A percentile compares a stretch with the other conserved stretches of the same genome.
Evolutionary conservation across 352 stramenopile species (phyloP).

Genomic region (Phytopythium sindhum): DNA sequence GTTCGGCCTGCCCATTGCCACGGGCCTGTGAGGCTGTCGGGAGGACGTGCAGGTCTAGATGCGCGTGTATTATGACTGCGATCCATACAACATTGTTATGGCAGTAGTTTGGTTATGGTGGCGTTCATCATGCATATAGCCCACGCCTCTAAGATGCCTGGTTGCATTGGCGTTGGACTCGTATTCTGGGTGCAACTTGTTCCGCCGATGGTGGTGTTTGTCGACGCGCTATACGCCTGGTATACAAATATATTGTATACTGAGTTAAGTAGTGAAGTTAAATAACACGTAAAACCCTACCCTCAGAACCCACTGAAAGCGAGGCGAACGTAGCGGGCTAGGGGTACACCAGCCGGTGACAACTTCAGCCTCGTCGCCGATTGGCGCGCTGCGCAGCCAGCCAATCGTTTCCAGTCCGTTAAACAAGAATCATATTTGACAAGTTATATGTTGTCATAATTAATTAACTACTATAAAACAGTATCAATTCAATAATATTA

Average conservation of each 20-base stretch:
- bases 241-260: not conserved
- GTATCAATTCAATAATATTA: not conserved
- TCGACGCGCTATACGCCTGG: not conserved
- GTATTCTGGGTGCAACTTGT: too few relatives aligned
- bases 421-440: not conserved
- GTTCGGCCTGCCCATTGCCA: conserved; percentile 64
- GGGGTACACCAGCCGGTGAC: too few relatives aligned
- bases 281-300: not conserved
- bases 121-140: too few relatives aligned
- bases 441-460: not conserved
- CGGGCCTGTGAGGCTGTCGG: not conserved
- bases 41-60: not conserved
- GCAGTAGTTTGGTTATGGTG: too few relatives aligned
- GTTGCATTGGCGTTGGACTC: too few relatives aligned
- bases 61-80: too few relatives aligned
- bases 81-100: too few relatives aligned
- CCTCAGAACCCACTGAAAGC: not conserved
- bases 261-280: not conserved
- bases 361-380: conserved; percentile 1
- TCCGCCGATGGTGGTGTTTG: too few relatives aligned
- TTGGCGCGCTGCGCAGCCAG: not conserved
- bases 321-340: too few relatives aligned
- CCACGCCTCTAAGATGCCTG: too few relatives aligned
- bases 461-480: not conserved
- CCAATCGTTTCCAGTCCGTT: conserved; percentile 1